Percentiles rank a stretch among this genome's conserved stretches.
phyloP scores from a whole-genome alignment of 1,284 basidiomycete genomes.

The Ceratobasidium sp. region DNA sequence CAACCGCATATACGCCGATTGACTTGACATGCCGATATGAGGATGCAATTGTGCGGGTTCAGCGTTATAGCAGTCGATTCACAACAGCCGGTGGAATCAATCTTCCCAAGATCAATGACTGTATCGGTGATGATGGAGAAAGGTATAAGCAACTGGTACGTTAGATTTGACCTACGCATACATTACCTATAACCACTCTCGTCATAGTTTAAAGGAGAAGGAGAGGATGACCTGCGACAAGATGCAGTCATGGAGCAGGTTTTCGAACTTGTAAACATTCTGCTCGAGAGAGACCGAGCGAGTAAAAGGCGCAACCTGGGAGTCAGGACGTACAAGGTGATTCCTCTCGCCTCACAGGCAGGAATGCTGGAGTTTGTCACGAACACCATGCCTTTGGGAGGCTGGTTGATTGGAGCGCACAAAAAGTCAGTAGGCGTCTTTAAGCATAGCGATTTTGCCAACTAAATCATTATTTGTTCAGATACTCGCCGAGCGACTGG shows the following conservation, averaged over 20 bases:
- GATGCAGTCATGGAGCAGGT: constrained; percentile 99
- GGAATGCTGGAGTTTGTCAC: constrained; percentile 93
- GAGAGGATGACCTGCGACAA: constrained; percentile 91
- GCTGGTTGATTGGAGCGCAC: constrained; percentile 74
- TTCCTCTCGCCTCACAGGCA: constrained; percentile 83
- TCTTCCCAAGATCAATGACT: constrained; percentile 83
- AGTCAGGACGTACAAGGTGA: constrained; percentile 88
- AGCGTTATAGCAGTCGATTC: constrained; percentile 69
- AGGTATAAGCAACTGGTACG: constrained; percentile 85
- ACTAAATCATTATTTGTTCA: constrained; percentile 45
- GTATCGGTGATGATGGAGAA: constrained; percentile 74
- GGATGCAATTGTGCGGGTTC: constrained; percentile 69
- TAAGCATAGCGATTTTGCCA: not conserved
- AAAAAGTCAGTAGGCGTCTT: constrained; percentile 57
- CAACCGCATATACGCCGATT: constrained; percentile 77
- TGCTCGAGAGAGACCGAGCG: constrained; percentile 78
- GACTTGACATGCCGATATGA: constrained; percentile 78
- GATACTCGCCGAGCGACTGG: constrained; percentile 57
- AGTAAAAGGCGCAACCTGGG: constrained; percentile 77
- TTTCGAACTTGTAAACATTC: constrained; percentile 87
- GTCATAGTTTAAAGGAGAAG: constrained; percentile 88
- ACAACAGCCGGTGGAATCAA: constrained; percentile 82
- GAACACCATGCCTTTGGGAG: constrained; percentile 75
- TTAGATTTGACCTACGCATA: constrained; percentile 32
- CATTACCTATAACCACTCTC: not conserved